Evolutionary conservation across 805 yeast genomes (phyloP).

Genomic region (Barnettozyma californica): DNA sequence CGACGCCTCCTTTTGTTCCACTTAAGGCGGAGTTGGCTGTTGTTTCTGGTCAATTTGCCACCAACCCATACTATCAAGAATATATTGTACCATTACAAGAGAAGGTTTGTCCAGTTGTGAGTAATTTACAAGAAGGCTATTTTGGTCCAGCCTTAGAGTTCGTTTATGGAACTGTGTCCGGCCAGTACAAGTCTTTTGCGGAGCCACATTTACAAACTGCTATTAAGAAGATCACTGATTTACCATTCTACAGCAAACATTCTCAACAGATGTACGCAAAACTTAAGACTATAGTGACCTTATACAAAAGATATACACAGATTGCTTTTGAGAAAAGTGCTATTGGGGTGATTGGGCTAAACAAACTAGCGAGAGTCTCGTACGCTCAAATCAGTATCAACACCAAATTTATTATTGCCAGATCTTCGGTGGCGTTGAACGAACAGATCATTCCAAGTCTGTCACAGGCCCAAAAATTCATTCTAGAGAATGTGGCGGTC

Average conservation of each 20-base stretch:
- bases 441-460: background rate
- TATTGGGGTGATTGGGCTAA: background rate
- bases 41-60: slow-evolving; percentile 4
- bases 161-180: background rate
- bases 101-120: slow-evolving; percentile 10
- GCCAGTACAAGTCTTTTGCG: slow-evolving; percentile 13
- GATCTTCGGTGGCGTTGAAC: background rate
- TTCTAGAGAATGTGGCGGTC: background rate
- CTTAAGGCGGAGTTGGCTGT: slow-evolving; percentile 14
- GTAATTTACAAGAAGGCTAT: slow-evolving; percentile 4
- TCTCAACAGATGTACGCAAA: background rate
- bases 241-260: slow-evolving; percentile 3
- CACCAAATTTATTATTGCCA: background rate
- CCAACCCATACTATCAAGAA: slow-evolving; percentile 14
- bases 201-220: slow-evolving; percentile 11
- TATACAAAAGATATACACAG: background rate
- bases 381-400: background rate
- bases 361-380: background rate
- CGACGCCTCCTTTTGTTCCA: slow-evolving; percentile 20
- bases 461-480: background rate
- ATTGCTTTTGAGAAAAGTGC: slow-evolving; percentile 1
- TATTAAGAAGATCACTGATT: slow-evolving; percentile 3
- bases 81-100: slow-evolving; percentile 17
- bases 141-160: slow-evolving; percentile 10
- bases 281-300: background rate